Percentiles rank a stretch among this genome's conserved stretches.
Evolutionary conservation across 2,329 filamentous ascomycete genomes (phyloP).

Genomic region (Colletotrichum sp.): DNA sequence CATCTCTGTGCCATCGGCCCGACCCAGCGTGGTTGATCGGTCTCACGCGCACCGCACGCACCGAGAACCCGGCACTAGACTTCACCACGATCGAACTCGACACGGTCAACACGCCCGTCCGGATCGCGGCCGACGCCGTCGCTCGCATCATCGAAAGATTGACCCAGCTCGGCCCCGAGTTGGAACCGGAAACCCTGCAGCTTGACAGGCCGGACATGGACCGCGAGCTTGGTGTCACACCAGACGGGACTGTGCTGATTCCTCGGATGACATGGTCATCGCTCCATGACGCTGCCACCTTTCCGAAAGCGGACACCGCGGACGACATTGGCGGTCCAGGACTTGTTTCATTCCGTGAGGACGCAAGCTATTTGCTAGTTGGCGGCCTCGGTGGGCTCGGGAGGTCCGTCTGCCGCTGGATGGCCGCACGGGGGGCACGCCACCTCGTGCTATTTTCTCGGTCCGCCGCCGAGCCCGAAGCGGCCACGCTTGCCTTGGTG

Average conservation of each 20-base stretch:
- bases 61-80: conserved; percentile 26
- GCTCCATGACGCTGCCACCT: background rate
- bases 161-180: background rate
- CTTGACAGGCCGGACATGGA: background rate
- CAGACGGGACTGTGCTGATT: background rate
- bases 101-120: background rate
- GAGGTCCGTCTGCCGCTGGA: conserved; percentile 50
- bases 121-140: background rate
- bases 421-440: conserved; percentile 51
- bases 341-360: conserved; percentile 24
- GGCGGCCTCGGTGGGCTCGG: conserved; percentile 58
- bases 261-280: background rate
- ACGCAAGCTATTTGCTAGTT: conserved; percentile 60
- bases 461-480: conserved; percentile 31
- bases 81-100: conserved; percentile 35
- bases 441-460: conserved; percentile 54
- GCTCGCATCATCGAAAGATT: background rate
- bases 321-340: background rate
- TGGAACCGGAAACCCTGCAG: background rate
- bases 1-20: conserved; percentile 9
- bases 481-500: background rate
- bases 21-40: conserved; percentile 31
- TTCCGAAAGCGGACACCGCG: background rate
- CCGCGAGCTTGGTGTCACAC: background rate
- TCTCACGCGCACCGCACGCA: conserved; percentile 29